Base-by-base conservation (phyloP, 2,329 filamentous ascomycete species). In the Orbilia oligospora region DNA sequence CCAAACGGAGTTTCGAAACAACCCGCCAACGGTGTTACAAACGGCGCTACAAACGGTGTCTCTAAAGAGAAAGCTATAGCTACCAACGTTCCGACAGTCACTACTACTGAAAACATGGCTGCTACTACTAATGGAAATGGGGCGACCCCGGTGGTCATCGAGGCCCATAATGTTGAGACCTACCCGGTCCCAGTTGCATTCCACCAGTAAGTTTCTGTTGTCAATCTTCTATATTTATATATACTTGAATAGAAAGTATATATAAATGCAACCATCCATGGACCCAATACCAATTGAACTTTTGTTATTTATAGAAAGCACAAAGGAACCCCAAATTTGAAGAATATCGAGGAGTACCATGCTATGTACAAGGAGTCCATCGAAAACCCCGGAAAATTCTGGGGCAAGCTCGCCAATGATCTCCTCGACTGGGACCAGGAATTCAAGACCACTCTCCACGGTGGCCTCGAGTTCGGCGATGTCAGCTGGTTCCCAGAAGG, bases 401-500 rank as follows among this genome's bases (percentile, higher is more conserved):
- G 95, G 94, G 94, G 88, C 79, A 89, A 88, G 81, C 88, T 92
- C 84, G 96, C 94, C 63, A 92, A 94, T 80, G 94, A 98, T 83
- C 90, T 97, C 69, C 89, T 99, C 82, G 91, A 92, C 64, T 99
- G 96, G 92, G 91, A 93, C 81, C 89, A 89, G 81, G 95, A 98
- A 84, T 99, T 99, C 86, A 87, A 97, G 85, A 98, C 94, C 12
- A 94, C 97, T 67, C 90, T 90, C 84, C 89, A 88, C 76, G 96
- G 96, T 79, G 90, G 90, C 33, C 89, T 99, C 71, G 85, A 85
- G 67, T 88, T 92, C 80, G 96, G 96, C 82, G 94, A 99, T 86
- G 91, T 89, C 83, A 92, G 94, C 80, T 99, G 96, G 95, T 99
- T 98, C 84, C 86, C 94, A 79, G 96, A 97, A 87, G 96, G 96